phyloP scores from a whole-genome alignment of 371 early-diverging fungal species.

The Blyttiomyces sp. region DNA sequence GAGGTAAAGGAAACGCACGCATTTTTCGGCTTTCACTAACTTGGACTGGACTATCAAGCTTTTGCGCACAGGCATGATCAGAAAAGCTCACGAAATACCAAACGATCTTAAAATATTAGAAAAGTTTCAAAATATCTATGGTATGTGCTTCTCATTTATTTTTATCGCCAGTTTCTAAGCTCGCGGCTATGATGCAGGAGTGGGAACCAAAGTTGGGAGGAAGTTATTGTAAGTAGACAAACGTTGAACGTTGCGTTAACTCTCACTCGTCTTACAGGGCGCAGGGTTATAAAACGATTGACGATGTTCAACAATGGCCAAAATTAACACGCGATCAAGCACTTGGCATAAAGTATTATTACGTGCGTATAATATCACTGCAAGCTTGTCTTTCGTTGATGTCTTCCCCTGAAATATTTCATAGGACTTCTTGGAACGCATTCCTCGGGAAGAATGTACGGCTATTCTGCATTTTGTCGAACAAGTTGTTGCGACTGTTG shows the following conservation, averaged over 20 bases:
- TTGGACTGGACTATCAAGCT: no score
- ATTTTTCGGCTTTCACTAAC: no score
- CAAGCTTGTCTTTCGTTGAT: no score
- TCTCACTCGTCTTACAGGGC: slow-evolving; percentile 2
- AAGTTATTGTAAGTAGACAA: slow-evolving; percentile 13
- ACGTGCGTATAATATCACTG: no score
- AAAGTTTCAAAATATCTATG: slow-evolving; percentile 33
- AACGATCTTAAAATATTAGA: slow-evolving; percentile 18
- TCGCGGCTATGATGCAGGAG: slow-evolving; percentile 5
- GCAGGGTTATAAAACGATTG: slow-evolving; percentile 35
- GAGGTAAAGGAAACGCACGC: no score
- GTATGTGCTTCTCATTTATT: no score
- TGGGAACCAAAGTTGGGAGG: slow-evolving; percentile 20
- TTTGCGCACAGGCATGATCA: slow-evolving; percentile 25
- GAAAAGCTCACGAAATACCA: slow-evolving; percentile 30
- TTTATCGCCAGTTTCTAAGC: neutral
- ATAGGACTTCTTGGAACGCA: slow-evolving; percentile 36
- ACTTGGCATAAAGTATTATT: slow-evolving; percentile 37
- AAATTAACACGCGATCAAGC: slow-evolving; percentile 30
- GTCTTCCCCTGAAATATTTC: no score
- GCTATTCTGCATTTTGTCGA: slow-evolving; percentile 16
- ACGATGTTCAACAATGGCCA: slow-evolving; percentile 29
- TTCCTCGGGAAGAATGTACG: slow-evolving; percentile 37
- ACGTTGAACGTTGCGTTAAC: neutral
- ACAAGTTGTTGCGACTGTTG: slow-evolving; percentile 10